These are phyloP conservation scores for Starmera amethionina DNA, from an alignment of 805 yeast species.

Conservation along the genomic window DNA sequence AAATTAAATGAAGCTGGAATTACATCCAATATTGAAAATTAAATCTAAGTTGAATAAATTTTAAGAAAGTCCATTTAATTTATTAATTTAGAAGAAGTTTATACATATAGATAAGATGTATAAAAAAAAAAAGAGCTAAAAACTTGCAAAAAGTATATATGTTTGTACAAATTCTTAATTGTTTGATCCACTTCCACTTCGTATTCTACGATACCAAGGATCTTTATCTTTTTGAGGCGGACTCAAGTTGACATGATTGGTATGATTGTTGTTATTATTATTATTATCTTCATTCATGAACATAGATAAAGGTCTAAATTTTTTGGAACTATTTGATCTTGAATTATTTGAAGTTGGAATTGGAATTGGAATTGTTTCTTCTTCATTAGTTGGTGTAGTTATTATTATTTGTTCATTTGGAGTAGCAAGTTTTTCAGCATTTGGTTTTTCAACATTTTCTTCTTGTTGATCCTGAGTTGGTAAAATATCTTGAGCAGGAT, in stretches of 20 bases:
- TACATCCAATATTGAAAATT: no score
- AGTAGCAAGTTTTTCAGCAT: background rate
- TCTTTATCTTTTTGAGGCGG: slow-evolving; percentile 22
- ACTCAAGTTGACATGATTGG: slow-evolving; percentile 4
- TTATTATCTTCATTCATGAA: background rate
- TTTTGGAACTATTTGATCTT: slow-evolving; percentile 2
- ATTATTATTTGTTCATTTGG: background rate
- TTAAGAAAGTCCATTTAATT: no score
- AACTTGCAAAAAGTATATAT: no score
- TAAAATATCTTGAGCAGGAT: background rate
- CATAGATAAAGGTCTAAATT: slow-evolving; percentile 1
- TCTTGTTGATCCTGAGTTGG: background rate
- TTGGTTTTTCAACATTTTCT: no score
- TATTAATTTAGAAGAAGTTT: no score
- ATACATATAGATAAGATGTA: no score
- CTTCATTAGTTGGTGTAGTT: no score
- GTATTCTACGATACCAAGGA: slow-evolving; percentile 36
- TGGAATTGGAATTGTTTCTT: background rate
- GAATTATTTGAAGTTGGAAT: background rate
- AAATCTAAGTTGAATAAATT: no score
- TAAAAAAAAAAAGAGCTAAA: no score
- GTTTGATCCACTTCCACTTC: slow-evolving; percentile 17
- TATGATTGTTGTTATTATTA: slow-evolving; percentile 14
- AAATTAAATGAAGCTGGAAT: background rate
- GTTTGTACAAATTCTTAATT: no score